These are phyloP conservation scores for Arthrocladium fulminans DNA, from an alignment of 2,329 filamentous ascomycete genomes.

Conservation along the genomic window DNA sequence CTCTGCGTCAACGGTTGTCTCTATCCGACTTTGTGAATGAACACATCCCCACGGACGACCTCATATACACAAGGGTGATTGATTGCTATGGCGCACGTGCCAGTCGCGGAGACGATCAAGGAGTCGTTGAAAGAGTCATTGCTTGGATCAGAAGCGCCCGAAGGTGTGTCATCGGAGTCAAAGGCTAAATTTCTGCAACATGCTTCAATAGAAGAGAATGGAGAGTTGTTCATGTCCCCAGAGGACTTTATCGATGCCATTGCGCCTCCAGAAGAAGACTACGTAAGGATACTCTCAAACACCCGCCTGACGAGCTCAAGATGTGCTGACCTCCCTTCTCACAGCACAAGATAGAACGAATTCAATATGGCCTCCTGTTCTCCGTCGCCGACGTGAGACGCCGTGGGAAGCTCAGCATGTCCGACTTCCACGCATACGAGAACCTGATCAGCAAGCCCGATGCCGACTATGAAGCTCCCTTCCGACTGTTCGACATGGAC, in stretches of 20 bases:
- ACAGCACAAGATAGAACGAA: constrained; percentile 94
- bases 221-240: constrained; percentile 69
- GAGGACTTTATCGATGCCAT: constrained; percentile 88
- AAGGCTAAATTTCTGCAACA: constrained; percentile 67
- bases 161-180: constrained; percentile 63
- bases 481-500: constrained; percentile 86
- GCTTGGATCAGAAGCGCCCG: constrained; percentile 51
- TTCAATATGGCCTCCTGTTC: constrained; percentile 93
- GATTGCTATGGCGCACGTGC: constrained; percentile 33
- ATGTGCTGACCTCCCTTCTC: constrained; percentile 3
- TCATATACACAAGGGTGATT: not conserved
- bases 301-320: not conserved
- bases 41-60: not conserved
- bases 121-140: constrained; percentile 72
- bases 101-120: constrained; percentile 35
- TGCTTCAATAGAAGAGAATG: constrained; percentile 66
- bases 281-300: constrained; percentile 53
- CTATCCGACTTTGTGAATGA: not conserved
- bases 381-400: constrained; percentile 73
- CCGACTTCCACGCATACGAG: constrained; percentile 89
- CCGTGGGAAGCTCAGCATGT: constrained; percentile 63
- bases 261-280: constrained; percentile 78
- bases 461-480: constrained; percentile 97
- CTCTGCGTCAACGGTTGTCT: not conserved
- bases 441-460: constrained; percentile 89